phyloP scores from a whole-genome alignment of 73 alveolate genomes.

The Paraurostyla sp. region DNA sequence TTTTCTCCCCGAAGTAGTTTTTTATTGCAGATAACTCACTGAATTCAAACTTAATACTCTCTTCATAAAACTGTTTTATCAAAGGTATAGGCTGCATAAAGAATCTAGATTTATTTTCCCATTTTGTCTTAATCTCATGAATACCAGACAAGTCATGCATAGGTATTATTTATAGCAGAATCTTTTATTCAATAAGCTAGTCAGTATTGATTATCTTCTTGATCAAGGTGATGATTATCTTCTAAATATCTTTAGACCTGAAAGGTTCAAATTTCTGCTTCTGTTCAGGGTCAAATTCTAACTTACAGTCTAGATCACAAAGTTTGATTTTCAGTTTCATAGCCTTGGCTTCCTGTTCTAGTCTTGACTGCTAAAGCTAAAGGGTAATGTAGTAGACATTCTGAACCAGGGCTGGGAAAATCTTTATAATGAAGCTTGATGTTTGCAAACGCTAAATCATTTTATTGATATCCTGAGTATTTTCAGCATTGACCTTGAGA shows the following conservation, averaged over 20 bases:
- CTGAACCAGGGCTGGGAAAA: conserved; percentile 20
- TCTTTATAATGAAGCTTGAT: conserved; percentile 11
- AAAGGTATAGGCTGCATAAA: background rate
- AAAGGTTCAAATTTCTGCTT: conserved; percentile 61
- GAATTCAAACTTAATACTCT: conserved; percentile 47
- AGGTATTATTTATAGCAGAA: conserved; percentile 23
- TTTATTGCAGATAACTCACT: conserved; percentile 63
- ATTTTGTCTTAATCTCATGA: conserved; percentile 27
- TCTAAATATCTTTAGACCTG: conserved; percentile 42
- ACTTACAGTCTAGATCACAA: background rate
- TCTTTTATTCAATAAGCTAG: background rate
- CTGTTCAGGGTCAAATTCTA: conserved; percentile 37
- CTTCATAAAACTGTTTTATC: conserved; percentile 31
- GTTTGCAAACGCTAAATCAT: conserved; percentile 40
- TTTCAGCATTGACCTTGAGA: conserved; percentile 2
- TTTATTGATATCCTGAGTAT: conserved; percentile 22
- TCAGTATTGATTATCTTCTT: conserved; percentile 10
- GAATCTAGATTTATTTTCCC: background rate
- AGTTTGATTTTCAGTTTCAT: conserved; percentile 48
- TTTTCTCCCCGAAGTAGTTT: conserved; percentile 84
- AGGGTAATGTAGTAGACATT: conserved; percentile 10
- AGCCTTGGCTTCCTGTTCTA: conserved; percentile 59
- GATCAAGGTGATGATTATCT: conserved; percentile 22
- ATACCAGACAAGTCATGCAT: conserved; percentile 62
- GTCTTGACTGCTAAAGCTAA: background rate